Base-by-base conservation (phyloP, 768 basidiomycete genomes). In the Calocybe indica region DNA sequence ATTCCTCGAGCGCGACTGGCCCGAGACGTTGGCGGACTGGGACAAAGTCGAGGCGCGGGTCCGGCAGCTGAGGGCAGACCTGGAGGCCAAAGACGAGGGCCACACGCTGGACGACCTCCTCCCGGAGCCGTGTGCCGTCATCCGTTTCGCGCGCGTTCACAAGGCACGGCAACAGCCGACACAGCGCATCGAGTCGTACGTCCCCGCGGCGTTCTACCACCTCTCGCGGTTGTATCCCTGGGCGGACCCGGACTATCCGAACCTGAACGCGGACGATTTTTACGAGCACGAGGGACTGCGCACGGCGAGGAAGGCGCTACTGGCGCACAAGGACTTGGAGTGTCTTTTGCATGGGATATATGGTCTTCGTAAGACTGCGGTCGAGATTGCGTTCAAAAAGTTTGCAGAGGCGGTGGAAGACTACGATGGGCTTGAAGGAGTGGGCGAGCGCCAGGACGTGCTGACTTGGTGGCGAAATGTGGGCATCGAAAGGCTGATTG, bases 151-250 rank as follows among this genome's bases (percentile, higher is more conserved):
- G 8, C 46, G 33, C 38, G 37, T 46, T n/a, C 50, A 47, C 47
- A 36, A 40, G 6, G 44, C 29, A 30, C 38, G 14, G 9, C 42
- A 53, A n/a, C 29, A 43, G n/a, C 15, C 8, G 14, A 32, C 38
- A 3, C 35, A 52, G 36, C 29, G 37, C 5, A 30, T 56, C 8
- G 38, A 49, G 2, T 37, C 28, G n/a, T 55, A 55, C 14, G 33
- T 50, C n/a, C 46, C 51, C 5, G 51, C 46, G 7, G 49, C 43
- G 10, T 50, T 55, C n/a, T 55, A 55, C 40, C 52, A 51, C 37
- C 49, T 55, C 9, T 50, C 52, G 1, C 29, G 52, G 35, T 37
- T 51, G 6, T 45, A 51, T 13, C 44, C 49, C 6, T 45, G 37
- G 13, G 52, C 49, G n/a, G 52, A 53, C 32, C 29, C 39, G 2